A percentile compares a stretch with the other conserved stretches of the same genome.
Conservation (phyloP, 768 basidiomycete species). For the Glaciozyma antarctica region DNA sequence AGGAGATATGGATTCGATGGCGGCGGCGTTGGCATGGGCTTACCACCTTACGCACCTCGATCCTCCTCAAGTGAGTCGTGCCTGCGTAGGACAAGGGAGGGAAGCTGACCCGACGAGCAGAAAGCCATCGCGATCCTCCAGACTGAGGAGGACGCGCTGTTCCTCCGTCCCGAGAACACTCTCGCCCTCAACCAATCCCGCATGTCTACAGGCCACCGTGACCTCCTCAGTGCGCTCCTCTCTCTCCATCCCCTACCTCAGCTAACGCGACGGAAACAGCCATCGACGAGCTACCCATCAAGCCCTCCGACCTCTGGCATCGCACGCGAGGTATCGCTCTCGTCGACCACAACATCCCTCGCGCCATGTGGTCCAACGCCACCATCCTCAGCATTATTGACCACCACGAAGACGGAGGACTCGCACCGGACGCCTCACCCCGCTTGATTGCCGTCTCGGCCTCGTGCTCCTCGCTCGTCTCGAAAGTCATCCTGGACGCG, state of each 20-base stretch:
- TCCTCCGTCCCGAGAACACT: constrained; percentile 26
- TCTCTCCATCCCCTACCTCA: neutral
- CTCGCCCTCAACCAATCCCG: constrained; percentile 18
- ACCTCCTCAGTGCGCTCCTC: constrained; percentile 20
- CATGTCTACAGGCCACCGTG: constrained; percentile 23
- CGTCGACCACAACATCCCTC: constrained; percentile 30
- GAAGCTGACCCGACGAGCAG: neutral
- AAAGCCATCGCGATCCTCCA: constrained; percentile 27
- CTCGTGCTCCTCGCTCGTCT: constrained; percentile 20
- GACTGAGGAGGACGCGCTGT: constrained; percentile 28
- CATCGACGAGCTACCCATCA: constrained; percentile 31
- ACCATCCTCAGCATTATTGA: constrained; percentile 3
- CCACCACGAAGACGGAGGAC: constrained; percentile 23
- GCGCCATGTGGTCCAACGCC: neutral
- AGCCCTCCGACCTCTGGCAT: constrained; percentile 24
- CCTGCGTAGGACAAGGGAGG: neutral
- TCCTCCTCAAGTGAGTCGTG: neutral
- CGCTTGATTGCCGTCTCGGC: constrained; percentile 20
- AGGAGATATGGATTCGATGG: neutral
- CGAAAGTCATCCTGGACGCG: constrained; percentile 1
- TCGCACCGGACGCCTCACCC: constrained; percentile 19
- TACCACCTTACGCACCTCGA: constrained; percentile 15
- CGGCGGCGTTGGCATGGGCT: neutral
- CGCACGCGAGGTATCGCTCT: constrained; percentile 26
- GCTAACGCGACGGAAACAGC: neutral